Conservation (phyloP, 495 filamentous ascomycete genomes). For the Penicillium egyptiacum region DNA sequence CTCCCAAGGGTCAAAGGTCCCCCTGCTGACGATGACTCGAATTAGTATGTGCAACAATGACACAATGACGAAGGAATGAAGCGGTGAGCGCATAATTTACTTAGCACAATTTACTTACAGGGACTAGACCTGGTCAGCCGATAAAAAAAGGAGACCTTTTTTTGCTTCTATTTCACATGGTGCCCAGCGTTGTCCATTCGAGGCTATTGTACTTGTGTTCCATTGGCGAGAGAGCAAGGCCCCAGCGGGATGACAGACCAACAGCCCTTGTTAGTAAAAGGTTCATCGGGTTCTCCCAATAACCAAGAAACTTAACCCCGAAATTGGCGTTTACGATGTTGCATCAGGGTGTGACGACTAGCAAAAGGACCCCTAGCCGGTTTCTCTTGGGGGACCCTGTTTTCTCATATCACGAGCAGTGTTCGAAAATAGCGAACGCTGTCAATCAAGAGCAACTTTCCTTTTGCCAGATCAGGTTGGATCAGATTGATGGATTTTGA, state of each 20-base stretch:
- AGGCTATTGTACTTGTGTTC: slow-evolving; percentile 9
- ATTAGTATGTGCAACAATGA: slow-evolving; percentile 32
- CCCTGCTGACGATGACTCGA: slow-evolving; percentile 29
- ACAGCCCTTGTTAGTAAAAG: slow-evolving; percentile 16
- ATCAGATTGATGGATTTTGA: slow-evolving; percentile 11
- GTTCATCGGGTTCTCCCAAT: slow-evolving; percentile 12
- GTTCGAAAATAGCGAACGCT: slow-evolving; percentile 17
- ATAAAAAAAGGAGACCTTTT: slow-evolving; percentile 4
- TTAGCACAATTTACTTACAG: not conserved
- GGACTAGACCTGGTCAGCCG: slow-evolving; percentile 25
- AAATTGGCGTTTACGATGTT: slow-evolving; percentile 30
- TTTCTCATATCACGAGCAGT: slow-evolving; percentile 22
- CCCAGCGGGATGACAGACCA: slow-evolving; percentile 14
- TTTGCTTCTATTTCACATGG: slow-evolving; percentile 27
- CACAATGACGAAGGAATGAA: slow-evolving; percentile 27
- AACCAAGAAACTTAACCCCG: slow-evolving; percentile 19
- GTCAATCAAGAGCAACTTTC: not conserved
- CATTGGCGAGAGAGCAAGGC: slow-evolving; percentile 17
- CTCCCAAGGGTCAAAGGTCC: slow-evolving; percentile 9
- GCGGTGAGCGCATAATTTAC: slow-evolving; percentile 16
- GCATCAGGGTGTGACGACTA: slow-evolving; percentile 40
- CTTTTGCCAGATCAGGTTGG: slow-evolving; percentile 7
- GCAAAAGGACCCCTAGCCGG: slow-evolving; percentile 14
- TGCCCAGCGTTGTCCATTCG: not conserved
- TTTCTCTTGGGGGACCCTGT: slow-evolving; percentile 7